phyloP scores from a whole-genome alignment of 805 yeast genomes.

The Clavispora fructus region DNA sequence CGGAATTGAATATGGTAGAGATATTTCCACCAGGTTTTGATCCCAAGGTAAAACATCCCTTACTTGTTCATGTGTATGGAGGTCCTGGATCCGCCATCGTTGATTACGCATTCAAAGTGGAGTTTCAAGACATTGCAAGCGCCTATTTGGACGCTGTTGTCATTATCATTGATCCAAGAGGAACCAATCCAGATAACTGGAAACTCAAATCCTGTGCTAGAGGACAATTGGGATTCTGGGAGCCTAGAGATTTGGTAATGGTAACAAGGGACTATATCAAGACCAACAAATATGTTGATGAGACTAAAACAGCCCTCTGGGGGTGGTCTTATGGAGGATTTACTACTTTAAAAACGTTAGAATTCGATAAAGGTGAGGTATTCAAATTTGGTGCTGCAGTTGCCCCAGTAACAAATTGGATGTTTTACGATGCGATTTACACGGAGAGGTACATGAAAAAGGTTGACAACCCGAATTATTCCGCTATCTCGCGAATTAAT shows the following conservation, averaged over 20 bases:
- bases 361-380: slow-evolving; percentile 53
- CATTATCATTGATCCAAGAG: slow-evolving; percentile 71
- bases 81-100: slow-evolving; percentile 76
- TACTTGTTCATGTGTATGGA: slow-evolving; percentile 67
- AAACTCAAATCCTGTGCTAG: slow-evolving; percentile 51
- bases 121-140: slow-evolving; percentile 56
- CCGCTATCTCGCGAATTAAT: slow-evolving; percentile 36
- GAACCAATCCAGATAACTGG: slow-evolving; percentile 82
- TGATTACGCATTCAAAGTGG: slow-evolving; percentile 40
- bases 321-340: slow-evolving; percentile 91
- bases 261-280: slow-evolving; percentile 48
- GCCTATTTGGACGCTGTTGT: slow-evolving; percentile 57
- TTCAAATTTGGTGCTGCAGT: slow-evolving; percentile 77
- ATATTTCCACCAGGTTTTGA: slow-evolving; percentile 56
- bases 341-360: slow-evolving; percentile 67
- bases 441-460: slow-evolving; percentile 79
- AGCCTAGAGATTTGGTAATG: slow-evolving; percentile 60
- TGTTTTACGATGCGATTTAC: slow-evolving; percentile 68
- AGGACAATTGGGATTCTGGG: slow-evolving; percentile 65
- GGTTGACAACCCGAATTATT: slow-evolving; percentile 41
- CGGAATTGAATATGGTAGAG: slow-evolving; percentile 50
- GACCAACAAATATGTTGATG: slow-evolving; percentile 44
- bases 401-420: slow-evolving; percentile 84
- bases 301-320: slow-evolving; percentile 62
- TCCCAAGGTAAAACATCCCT: slow-evolving; percentile 45